Percentiles rank a stretch among this genome's conserved stretches.
phyloP scores from a whole-genome alignment of 2,329 filamentous ascomycete genomes.

The Parascedosporium putredinis region DNA sequence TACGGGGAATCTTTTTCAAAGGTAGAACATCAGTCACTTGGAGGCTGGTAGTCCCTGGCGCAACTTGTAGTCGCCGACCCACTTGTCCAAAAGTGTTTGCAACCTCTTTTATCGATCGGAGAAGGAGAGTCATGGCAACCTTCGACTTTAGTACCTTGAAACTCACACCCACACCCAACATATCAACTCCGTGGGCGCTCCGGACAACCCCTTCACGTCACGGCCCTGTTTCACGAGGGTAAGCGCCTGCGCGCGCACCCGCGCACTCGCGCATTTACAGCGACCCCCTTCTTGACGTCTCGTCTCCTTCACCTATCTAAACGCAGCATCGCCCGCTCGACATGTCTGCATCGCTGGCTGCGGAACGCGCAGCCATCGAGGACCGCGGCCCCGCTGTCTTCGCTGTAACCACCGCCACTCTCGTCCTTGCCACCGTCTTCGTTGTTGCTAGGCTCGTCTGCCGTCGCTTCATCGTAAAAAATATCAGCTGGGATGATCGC shows the following conservation, averaged over 20 bases:
- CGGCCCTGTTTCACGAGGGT: too few relatives aligned
- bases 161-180: not conserved
- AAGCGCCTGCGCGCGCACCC: too few relatives aligned
- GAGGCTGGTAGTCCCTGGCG: too few relatives aligned
- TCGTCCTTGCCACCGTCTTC: slow-evolving; percentile 62
- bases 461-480: slow-evolving; percentile 61
- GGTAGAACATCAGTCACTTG: too few relatives aligned
- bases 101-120: not conserved
- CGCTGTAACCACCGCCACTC: slow-evolving; percentile 58
- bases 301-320: not conserved
- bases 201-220: not conserved
- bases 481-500: slow-evolving; percentile 66
- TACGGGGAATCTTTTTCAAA: too few relatives aligned
- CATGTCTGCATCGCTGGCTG: slow-evolving; percentile 5
- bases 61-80: too few relatives aligned
- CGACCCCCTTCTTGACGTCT: not conserved
- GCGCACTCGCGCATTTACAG: not conserved
- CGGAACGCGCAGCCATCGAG: slow-evolving; percentile 17
- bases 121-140: not conserved
- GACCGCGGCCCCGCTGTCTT: slow-evolving; percentile 54
- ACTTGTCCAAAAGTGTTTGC: too few relatives aligned
- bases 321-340: not conserved
- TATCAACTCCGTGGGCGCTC: not conserved
- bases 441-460: slow-evolving; percentile 66
- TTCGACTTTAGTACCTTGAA: not conserved